phyloP scores from a whole-genome alignment of 164 flowering plant genomes.

The Tinospora cordifolia region DNA sequence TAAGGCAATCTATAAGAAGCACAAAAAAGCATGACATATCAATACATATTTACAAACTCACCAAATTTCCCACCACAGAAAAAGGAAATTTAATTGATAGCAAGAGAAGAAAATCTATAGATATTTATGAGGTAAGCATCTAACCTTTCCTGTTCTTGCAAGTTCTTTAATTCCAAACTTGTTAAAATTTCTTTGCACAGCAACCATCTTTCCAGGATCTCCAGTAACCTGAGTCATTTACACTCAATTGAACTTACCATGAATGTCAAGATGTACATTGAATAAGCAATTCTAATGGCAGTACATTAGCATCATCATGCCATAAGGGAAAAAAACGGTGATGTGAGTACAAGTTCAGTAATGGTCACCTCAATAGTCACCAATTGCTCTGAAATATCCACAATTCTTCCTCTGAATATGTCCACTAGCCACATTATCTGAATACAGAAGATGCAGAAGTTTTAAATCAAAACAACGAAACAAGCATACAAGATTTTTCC shows the following conservation, averaged over 20 bases:
- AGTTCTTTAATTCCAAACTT: conserved; percentile 88
- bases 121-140: neutral
- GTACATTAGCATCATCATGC: neutral
- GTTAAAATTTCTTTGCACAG: conserved; percentile 60
- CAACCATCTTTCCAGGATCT: conserved; percentile 97
- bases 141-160: conserved; percentile 95
- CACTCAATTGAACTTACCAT: neutral
- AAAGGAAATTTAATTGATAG: neutral
- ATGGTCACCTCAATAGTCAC: conserved; percentile 77
- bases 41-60: neutral
- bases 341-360: neutral
- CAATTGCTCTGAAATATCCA: conserved; percentile 66
- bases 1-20: conserved; percentile 65
- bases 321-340: neutral
- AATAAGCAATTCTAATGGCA: too few species aligned
- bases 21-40: conserved; percentile 5
- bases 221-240: conserved; percentile 69
- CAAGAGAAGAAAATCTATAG: neutral
- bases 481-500: too few species aligned
- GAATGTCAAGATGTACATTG: neutral
- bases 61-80: neutral
- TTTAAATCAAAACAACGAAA: too few species aligned
- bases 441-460: too few species aligned
- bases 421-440: too few species aligned
- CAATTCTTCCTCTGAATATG: too few species aligned